phyloP scores from a whole-genome alignment of 2,329 filamentous ascomycete species.

The Anisogramma anomala region DNA sequence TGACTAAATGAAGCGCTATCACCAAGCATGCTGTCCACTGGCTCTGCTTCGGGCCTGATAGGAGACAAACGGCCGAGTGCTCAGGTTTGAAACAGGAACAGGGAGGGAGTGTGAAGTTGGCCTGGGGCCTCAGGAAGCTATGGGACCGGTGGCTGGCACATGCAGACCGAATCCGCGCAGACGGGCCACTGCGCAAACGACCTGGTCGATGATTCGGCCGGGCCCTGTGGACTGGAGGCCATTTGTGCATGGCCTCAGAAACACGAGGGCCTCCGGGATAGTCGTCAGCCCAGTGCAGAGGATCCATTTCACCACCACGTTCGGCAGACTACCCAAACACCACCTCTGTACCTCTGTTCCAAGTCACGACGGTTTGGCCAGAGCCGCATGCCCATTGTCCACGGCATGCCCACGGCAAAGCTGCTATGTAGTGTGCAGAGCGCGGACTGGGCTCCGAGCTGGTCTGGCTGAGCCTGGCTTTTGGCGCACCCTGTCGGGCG shows the following conservation, averaged over 20 bases:
- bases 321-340: constrained; percentile 1
- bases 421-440: too few species aligned
- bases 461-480: too few species aligned
- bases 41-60: constrained; percentile 1
- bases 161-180: constrained; percentile 23
- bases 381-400: too few species aligned
- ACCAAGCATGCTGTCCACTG: constrained; percentile 1
- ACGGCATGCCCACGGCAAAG: too few species aligned
- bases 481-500: too few species aligned
- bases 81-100: constrained; percentile 10
- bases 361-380: too few species aligned
- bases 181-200: constrained; percentile 31
- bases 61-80: constrained; percentile 9
- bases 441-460: too few species aligned
- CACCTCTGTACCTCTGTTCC: not conserved
- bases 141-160: constrained; percentile 19
- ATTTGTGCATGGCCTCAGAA: constrained; percentile 19
- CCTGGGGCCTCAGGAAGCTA: constrained; percentile 13
- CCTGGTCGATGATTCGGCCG: constrained; percentile 17
- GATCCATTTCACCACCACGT: not conserved
- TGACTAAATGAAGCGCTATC: not conserved
- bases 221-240: constrained; percentile 17
- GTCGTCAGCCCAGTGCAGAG: not conserved
- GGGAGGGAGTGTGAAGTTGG: too few species aligned
- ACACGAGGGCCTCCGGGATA: constrained; percentile 14